A percentile compares a stretch with the other conserved stretches of the same genome.
Conservation (phyloP, 179 eudicot species). For the Silene noctiflora region DNA sequence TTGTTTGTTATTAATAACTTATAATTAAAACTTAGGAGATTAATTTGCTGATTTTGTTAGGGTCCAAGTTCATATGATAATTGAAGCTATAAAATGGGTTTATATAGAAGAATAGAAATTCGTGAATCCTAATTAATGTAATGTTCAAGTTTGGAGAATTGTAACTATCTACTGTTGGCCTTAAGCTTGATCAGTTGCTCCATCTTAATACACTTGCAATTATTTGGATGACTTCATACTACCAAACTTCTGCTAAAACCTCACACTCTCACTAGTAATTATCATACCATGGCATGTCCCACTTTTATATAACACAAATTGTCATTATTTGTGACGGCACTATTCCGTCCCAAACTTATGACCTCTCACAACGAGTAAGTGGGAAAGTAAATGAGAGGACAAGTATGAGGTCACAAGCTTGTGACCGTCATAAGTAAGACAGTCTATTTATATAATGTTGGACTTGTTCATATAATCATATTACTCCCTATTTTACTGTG, state of each 20-base stretch:
- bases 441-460: no score
- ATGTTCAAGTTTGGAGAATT: conserved; percentile 33
- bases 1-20: conserved; percentile 6
- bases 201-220: conserved; percentile 38
- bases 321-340: no score
- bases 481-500: no score
- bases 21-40: neutral
- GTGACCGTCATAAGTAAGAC: no score
- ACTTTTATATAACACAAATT: no score
- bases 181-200: conserved; percentile 31
- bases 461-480: no score
- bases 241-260: conserved; percentile 74
- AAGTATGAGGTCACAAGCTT: no score
- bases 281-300: neutral
- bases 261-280: conserved; percentile 38
- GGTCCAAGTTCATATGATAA: neutral
- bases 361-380: no score
- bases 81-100: no score
- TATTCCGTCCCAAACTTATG: no score
- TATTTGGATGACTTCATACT: conserved; percentile 33
- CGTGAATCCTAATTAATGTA: neutral
- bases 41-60: neutral
- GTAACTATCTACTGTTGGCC: conserved; percentile 24
- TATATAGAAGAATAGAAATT: no score
- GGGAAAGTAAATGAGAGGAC: no score